phyloP scores from a whole-genome alignment of 192 early-diverging fungal genomes.

The Piromyces finnis region DNA sequence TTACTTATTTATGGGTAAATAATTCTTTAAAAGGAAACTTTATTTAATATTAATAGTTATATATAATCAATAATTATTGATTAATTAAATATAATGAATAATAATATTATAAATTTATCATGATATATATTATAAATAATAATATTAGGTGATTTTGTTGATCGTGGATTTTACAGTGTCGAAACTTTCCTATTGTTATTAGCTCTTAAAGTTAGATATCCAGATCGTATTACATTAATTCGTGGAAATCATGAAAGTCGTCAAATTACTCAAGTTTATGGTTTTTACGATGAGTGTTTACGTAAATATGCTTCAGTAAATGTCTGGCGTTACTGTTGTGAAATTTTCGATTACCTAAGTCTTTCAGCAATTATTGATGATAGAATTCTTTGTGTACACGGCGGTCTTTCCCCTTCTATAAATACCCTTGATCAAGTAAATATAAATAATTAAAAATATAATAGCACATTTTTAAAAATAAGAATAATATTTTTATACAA shows the following conservation, averaged over 20 bases:
- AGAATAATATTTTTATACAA: no score
- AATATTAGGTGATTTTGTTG: constrained; percentile 65
- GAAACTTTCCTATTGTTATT: constrained; percentile 93
- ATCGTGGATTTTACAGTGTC: constrained; percentile 88
- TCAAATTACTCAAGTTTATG: constrained; percentile 68
- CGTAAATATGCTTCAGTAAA: constrained; percentile 90
- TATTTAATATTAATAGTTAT: no score
- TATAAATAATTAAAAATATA: neutral
- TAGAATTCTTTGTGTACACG: constrained; percentile 88
- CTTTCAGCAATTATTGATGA: constrained; percentile 88
- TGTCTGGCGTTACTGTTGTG: constrained; percentile 94
- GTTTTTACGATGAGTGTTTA: constrained; percentile 10
- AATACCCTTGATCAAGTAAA: constrained; percentile 68
- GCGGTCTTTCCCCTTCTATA: constrained; percentile 81
- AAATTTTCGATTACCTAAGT: constrained; percentile 92
- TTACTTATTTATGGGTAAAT: constrained; percentile 85
- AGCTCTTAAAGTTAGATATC: constrained; percentile 74
- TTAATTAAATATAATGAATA: no score
- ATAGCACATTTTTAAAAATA: no score
- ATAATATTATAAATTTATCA: no score
- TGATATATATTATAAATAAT: constrained; percentile 1
- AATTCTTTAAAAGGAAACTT: no score
- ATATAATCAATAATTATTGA: no score
- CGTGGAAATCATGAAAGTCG: constrained; percentile 85
- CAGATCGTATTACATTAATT: constrained; percentile 83